Conservation (phyloP, 108 stramenopile species). For the Hondaea fermentalgiana region DNA sequence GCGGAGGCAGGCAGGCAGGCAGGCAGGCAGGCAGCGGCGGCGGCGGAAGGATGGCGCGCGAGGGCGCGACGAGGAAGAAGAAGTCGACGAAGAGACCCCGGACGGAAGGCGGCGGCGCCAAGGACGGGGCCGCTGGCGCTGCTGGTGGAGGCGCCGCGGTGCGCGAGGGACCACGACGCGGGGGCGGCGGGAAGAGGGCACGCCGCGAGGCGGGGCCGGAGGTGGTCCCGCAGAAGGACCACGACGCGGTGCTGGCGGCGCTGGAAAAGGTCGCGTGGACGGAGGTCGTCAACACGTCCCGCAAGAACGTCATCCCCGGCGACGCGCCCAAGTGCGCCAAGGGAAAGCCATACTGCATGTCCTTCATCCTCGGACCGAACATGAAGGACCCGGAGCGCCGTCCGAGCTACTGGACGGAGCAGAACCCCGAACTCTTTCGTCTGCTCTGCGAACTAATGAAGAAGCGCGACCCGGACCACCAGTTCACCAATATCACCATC, state of each 20-base stretch:
- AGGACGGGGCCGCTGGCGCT: too few relatives aligned
- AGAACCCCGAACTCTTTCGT: background rate
- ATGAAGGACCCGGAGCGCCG: background rate
- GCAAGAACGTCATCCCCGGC: background rate
- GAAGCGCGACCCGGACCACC: background rate
- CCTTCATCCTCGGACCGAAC: background rate
- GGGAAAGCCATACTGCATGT: constrained; percentile 10
- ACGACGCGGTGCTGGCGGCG: background rate
- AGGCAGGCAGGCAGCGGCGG: too few relatives aligned
- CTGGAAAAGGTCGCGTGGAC: background rate
- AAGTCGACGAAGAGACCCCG: too few relatives aligned
- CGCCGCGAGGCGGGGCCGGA: background rate
- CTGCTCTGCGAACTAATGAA: background rate
- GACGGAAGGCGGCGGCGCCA: too few relatives aligned
- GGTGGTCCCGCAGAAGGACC: background rate
- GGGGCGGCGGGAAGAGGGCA: too few relatives aligned
- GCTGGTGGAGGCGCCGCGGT: too few relatives aligned
- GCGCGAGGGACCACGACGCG: too few relatives aligned
- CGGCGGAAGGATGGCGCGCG: too few relatives aligned
- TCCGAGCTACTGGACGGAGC: constrained; percentile 1
- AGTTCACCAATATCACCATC: constrained; percentile 1
- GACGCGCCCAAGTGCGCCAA: background rate
- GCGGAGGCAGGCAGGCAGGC: too few relatives aligned
- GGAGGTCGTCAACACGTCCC: background rate
- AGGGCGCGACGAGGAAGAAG: too few relatives aligned